Percentiles rank a stretch among this genome's conserved stretches.
Conservation (phyloP, 2,329 filamentous ascomycete species). For the Colletotrichum sp. region DNA sequence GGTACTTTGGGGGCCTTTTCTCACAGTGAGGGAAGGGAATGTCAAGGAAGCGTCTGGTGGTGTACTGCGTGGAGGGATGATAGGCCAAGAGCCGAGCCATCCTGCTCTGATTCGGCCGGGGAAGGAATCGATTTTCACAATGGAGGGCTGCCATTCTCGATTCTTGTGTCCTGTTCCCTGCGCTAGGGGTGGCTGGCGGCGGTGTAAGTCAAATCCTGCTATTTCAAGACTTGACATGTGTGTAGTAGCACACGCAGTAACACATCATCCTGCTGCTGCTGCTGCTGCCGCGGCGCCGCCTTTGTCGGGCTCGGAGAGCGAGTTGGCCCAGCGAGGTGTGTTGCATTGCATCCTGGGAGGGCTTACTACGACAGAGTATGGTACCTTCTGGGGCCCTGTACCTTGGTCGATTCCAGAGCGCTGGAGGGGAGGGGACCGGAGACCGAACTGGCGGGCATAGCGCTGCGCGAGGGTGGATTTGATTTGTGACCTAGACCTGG, state of each 20-base stretch:
- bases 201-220: constrained; percentile 3
- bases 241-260: neutral
- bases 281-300: neutral
- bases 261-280: neutral
- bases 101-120: neutral
- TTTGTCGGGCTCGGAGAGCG: neutral
- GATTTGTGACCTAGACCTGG: neutral
- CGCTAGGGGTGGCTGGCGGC: neutral
- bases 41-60: neutral
- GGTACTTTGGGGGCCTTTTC: neutral
- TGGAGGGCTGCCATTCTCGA: neutral
- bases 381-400: neutral
- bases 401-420: neutral
- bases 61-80: neutral
- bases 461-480: neutral
- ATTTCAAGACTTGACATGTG: neutral
- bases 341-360: constrained; percentile 11
- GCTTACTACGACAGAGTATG: neutral
- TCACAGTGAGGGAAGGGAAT: neutral
- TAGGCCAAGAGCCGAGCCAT: neutral
- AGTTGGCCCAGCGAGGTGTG: neutral
- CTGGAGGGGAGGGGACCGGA: neutral
- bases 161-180: neutral
- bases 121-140: neutral
- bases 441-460: constrained; percentile 10